Conservation (phyloP, 2,329 filamentous ascomycete species). For the Ustulina deusta region DNA sequence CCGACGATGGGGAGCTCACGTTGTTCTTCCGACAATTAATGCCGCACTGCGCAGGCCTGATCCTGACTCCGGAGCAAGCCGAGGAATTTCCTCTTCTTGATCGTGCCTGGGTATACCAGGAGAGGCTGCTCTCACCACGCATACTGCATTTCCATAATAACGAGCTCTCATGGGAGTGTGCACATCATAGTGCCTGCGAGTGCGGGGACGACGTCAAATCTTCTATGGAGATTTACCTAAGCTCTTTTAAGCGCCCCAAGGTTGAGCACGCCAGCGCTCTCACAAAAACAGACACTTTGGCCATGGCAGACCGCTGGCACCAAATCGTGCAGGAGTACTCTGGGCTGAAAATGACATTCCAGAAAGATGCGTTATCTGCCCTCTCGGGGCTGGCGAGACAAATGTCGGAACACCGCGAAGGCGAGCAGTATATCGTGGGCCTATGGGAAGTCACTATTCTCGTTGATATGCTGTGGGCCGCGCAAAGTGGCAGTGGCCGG, state of each 20-base stretch:
- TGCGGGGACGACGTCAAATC: background rate
- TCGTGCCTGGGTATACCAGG: slow-evolving; percentile 21
- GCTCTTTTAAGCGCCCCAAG: slow-evolving; percentile 1
- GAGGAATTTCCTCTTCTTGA: slow-evolving; percentile 12
- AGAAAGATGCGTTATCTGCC: background rate
- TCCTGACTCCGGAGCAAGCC: background rate
- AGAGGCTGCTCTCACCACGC: slow-evolving; percentile 12
- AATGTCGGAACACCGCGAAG: background rate
- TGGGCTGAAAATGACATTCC: background rate
- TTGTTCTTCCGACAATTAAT: background rate
- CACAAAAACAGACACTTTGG: background rate
- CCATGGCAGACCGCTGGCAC: slow-evolving; percentile 1
- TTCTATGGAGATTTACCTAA: background rate
- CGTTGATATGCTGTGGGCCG: slow-evolving; percentile 1
- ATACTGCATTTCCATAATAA: slow-evolving; percentile 12
- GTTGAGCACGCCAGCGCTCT: background rate
- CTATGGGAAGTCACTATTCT: background rate
- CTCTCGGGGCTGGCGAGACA: background rate
- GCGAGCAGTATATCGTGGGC: background rate
- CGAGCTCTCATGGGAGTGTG: slow-evolving; percentile 4
- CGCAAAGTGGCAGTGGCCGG: background rate
- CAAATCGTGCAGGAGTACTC: slow-evolving; percentile 6
- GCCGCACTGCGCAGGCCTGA: background rate
- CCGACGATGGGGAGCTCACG: background rate
- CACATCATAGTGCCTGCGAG: background rate